Percentiles rank a stretch among this genome's conserved stretches.
These are phyloP conservation scores for Calonectria fujianensis DNA, from an alignment of 2,329 filamentous ascomycete species.

Conservation along the genomic window DNA sequence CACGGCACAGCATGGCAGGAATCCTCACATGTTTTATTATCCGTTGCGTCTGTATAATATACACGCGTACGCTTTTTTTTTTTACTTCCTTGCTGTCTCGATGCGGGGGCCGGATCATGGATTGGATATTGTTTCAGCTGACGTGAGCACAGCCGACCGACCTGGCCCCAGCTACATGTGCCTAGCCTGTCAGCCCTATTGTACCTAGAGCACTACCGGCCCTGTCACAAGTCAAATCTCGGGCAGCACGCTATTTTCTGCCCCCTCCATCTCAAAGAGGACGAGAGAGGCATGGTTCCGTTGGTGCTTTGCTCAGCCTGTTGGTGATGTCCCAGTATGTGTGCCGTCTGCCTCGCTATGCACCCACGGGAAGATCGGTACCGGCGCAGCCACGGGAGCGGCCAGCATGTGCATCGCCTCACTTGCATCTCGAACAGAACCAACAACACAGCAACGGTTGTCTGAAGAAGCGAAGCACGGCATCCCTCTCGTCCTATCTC, in stretches of 20 bases:
- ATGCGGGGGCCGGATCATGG: neutral
- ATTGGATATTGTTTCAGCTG: neutral
- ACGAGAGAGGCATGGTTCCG: too few species aligned
- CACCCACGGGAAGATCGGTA: neutral
- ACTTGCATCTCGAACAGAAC: neutral
- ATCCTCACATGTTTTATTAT: neutral
- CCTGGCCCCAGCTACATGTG: neutral
- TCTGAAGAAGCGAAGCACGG: neutral
- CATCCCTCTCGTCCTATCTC: neutral
- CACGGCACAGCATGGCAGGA: neutral
- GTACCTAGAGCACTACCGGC: neutral
- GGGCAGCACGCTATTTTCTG: neutral
- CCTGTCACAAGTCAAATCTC: neutral
- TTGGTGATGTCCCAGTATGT: neutral
- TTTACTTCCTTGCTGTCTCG: neutral
- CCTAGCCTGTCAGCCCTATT: slow-evolving; percentile 5
- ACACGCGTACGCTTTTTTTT: neutral
- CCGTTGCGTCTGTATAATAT: neutral
- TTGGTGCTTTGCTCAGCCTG: neutral
- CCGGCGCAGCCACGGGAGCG: neutral
- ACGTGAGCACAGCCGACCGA: neutral
- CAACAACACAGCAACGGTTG: neutral
- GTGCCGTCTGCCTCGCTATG: neutral
- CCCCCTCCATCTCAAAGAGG: too few species aligned
- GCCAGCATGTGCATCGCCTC: neutral